Evolutionary conservation across 345 rosid genomes (phyloP).

Genomic region (Eucalyptus erythrocorys): DNA sequence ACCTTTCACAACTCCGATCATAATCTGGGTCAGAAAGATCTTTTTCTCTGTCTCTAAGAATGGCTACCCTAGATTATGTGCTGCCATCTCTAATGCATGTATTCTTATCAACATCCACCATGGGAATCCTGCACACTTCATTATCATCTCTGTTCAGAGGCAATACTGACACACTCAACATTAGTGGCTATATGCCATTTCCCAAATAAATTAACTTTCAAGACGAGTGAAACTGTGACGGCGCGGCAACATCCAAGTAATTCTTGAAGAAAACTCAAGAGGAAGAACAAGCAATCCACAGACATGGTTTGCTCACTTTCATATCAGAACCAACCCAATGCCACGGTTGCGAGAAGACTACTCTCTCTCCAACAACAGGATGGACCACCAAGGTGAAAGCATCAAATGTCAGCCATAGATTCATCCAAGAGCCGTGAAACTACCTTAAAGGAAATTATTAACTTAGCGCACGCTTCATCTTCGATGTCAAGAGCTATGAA

Average conservation of each 20-base stretch:
- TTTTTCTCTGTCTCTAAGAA: slow-evolving; percentile 82
- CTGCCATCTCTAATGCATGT: slow-evolving; percentile 27
- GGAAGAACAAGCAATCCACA: neutral
- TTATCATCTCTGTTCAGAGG: slow-evolving; percentile 35
- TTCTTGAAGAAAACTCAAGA: neutral
- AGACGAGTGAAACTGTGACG: neutral
- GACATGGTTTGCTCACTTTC: neutral
- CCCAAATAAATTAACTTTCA: neutral
- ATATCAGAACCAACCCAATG: neutral
- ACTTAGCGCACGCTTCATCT: neutral
- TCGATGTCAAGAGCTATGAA: neutral
- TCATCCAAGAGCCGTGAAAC: neutral
- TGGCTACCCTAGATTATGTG: slow-evolving; percentile 63
- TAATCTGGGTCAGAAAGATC: slow-evolving; percentile 94
- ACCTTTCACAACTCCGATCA: slow-evolving; percentile 85
- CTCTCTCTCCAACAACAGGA: neutral
- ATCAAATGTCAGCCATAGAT: neutral
- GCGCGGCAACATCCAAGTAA: neutral
- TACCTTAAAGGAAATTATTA: neutral
- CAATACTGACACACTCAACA: neutral
- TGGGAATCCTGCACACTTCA: slow-evolving; percentile 28
- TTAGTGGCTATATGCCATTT: neutral
- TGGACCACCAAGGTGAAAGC: neutral
- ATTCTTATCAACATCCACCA: slow-evolving; percentile 34
- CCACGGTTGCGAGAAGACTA: neutral